A percentile compares a stretch with the other conserved stretches of the same genome.
Conservation (phyloP, 495 filamentous ascomycete species). For the Copromyces sp. region DNA sequence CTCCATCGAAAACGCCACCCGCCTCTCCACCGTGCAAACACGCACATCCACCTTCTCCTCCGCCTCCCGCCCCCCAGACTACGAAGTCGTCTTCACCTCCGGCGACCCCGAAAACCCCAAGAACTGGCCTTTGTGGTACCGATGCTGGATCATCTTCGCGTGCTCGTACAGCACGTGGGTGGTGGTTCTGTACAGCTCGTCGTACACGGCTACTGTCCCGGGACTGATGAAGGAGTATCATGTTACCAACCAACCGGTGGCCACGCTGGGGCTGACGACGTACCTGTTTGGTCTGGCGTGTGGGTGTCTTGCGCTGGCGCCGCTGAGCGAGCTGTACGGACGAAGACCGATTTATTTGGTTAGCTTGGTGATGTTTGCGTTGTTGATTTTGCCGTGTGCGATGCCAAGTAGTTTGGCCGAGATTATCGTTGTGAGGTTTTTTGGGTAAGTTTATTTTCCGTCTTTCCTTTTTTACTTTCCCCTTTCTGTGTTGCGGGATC, state of each 20-base stretch:
- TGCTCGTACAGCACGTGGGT: conserved; percentile 66
- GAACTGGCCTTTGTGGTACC: conserved; percentile 66
- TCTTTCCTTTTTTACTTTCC: not conserved
- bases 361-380: conserved; percentile 49
- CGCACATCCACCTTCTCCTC: conserved; percentile 47
- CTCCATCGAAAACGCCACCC: conserved; percentile 26
- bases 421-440: conserved; percentile 61
- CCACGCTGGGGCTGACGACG: conserved; percentile 68
- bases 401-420: conserved; percentile 52
- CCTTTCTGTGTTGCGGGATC: not conserved
- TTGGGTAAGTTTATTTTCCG: conserved; percentile 39
- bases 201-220: conserved; percentile 62
- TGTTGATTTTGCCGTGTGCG: conserved; percentile 63
- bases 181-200: conserved; percentile 69
- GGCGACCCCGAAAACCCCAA: conserved; percentile 61
- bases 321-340: conserved; percentile 69
- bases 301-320: conserved; percentile 63
- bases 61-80: conserved; percentile 52
- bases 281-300: conserved; percentile 66
- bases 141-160: conserved; percentile 47
- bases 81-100: conserved; percentile 64
- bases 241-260: conserved; percentile 42
- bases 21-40: conserved; percentile 15
- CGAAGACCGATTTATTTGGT: conserved; percentile 61
- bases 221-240: conserved; percentile 59